Evolutionary conservation across 495 filamentous ascomycete genomes (phyloP), one percentile per base, ranked within the genome.

Genomic region (Filosporella fistucella): DNA sequence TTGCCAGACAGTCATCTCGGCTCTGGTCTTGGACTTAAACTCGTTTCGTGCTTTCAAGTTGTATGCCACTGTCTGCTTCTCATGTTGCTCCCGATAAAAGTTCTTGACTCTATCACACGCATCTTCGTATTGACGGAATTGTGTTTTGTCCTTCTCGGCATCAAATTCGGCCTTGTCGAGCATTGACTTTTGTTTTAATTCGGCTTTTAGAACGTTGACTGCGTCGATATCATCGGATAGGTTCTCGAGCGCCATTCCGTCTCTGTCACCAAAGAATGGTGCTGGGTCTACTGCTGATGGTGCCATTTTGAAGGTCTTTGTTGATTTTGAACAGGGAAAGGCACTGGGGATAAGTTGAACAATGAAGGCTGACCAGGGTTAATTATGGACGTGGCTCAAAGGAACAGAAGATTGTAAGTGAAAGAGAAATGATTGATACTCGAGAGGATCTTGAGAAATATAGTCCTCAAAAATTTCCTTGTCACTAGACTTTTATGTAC

Each of bases 81-180:
- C 76, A 66, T 93, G 88, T 56, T 91, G 87, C 62, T 90, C 86
- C 24, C 72, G 70, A 73, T 93, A 93, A 69, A 93, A 93, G 71
- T 71, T 72, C 67, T 86, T 85, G 57, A 93, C 86, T 20, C 86
- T 75, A 66, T 86, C 81, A 64, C 84, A 88, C 50, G 87, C 85
- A 20, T 80, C 76, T 41, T 84, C 78, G 68, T 89, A 93, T 57
- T 88, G 84, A 21, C 85, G 77, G 69, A 95, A 95, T 51, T 81
- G 67, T 10, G 81, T 75, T 65, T 91, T 91, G 74, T 93, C 86
- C 56, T 91, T 95, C 24, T 75, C 66, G 45, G 78, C 63, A 64
- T 91, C 85, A 63, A 91, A 90, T 29, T 76, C 63, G 23, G 86
- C 81, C 17, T 72, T 57, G 1, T 80, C 74, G 61, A 82, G 80